phyloP scores from a whole-genome alignment of 2,329 filamentous ascomycete species.

The Onygenales sp. region DNA sequence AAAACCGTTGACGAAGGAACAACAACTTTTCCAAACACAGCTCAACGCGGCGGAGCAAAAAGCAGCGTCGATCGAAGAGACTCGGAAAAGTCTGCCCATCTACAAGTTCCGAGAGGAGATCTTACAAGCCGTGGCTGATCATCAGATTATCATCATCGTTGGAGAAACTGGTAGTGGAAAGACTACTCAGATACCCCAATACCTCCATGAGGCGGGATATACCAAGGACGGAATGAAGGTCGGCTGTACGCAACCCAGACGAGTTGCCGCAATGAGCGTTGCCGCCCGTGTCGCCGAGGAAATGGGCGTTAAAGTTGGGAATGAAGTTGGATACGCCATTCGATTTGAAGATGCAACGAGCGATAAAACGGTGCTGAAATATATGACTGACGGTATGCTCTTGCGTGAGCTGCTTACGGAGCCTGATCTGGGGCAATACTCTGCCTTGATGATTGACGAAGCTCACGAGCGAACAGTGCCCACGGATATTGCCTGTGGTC shows the following conservation, averaged over 20 bases:
- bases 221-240: conserved; percentile 77
- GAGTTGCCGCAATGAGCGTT: conserved; percentile 95
- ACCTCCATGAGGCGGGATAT: conserved; percentile 82
- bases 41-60: conserved; percentile 84
- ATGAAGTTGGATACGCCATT: conserved; percentile 89
- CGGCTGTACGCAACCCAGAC: conserved; percentile 85
- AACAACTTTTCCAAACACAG: conserved; percentile 67
- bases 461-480: conserved; percentile 89
- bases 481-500: conserved; percentile 78
- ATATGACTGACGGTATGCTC: conserved; percentile 96
- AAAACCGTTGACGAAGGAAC: conserved; percentile 64
- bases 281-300: conserved; percentile 94
- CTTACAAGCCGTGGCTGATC: conserved; percentile 71
- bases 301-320: conserved; percentile 78
- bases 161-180: conserved; percentile 94
- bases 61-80: conserved; percentile 80
- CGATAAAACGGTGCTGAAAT: conserved; percentile 86
- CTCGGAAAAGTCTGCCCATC: conserved; percentile 79
- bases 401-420: conserved; percentile 83
- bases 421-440: conserved; percentile 72
- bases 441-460: conserved; percentile 91
- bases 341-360: conserved; percentile 88
- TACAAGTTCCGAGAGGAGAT: conserved; percentile 81
- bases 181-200: conserved; percentile 90
- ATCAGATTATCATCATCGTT: conserved; percentile 84